Percentiles rank a stretch among this genome's conserved stretches.
These are phyloP conservation scores for Candida xyloterini DNA, from an alignment of 805 yeast genomes.

Conservation along the genomic window DNA sequence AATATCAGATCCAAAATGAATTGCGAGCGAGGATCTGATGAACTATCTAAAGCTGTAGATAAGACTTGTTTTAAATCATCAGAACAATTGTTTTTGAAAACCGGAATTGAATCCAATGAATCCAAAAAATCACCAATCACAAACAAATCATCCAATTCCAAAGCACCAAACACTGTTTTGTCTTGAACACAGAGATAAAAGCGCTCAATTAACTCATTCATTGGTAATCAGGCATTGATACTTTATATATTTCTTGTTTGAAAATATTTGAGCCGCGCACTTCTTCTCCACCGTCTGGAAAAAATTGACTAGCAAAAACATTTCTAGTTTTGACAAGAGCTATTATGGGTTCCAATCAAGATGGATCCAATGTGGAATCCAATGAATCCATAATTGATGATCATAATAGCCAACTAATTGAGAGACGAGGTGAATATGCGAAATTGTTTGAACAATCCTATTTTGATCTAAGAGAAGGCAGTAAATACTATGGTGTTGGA, in stretches of 20 bases:
- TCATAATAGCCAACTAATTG: constrained; percentile 2
- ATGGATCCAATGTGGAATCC: not conserved
- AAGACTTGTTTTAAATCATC: constrained; percentile 5
- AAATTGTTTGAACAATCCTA: constrained; percentile 14
- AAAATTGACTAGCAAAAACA: constrained; percentile 6
- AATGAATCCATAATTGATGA: constrained; percentile 1
- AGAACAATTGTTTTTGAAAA: not conserved
- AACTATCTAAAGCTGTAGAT: not conserved
- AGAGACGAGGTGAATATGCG: constrained; percentile 20
- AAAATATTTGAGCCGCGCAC: constrained; percentile 13
- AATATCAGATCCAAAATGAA: constrained; percentile 15
- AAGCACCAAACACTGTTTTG: not conserved
- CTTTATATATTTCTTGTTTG: not conserved
- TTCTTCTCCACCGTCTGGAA: constrained; percentile 8
- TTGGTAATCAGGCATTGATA: not conserved
- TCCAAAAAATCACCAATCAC: constrained; percentile 1
- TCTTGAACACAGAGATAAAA: constrained; percentile 1
- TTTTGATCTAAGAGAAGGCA: constrained; percentile 41
- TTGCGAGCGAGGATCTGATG: constrained; percentile 2
- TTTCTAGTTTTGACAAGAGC: not conserved
- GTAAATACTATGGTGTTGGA: constrained; percentile 47
- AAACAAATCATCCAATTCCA: not conserved
- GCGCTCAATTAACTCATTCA: constrained; percentile 1
- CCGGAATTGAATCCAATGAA: constrained; percentile 2
- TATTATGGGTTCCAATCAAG: constrained; percentile 2